Evolutionary conservation across 1,139 yeast species (phyloP).

Genomic region (Taphrina communis): DNA sequence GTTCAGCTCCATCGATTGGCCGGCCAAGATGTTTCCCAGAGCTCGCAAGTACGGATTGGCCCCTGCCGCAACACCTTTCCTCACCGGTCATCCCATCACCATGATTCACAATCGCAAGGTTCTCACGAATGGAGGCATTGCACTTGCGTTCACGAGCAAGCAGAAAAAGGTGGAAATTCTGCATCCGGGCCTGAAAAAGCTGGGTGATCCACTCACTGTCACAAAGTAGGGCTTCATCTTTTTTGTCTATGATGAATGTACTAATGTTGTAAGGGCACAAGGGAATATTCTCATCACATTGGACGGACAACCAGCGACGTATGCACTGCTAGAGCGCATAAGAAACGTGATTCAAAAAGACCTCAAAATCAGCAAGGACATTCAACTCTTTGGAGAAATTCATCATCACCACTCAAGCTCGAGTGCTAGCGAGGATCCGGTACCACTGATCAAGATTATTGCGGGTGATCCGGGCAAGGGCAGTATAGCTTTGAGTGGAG

Average conservation of each 20-base stretch:
- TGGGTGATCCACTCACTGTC: slow-evolving; percentile 30
- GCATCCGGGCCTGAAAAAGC: slow-evolving; percentile 24
- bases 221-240: slow-evolving; percentile 20
- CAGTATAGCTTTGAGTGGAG: slow-evolving; percentile 38
- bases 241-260: neutral
- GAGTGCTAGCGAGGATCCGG: neutral
- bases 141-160: slow-evolving; percentile 15
- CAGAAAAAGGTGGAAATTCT: slow-evolving; percentile 2
- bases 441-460: slow-evolving; percentile 35
- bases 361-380: slow-evolving; percentile 24
- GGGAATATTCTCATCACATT: slow-evolving; percentile 38
- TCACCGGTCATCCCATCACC: slow-evolving; percentile 38
- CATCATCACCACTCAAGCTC: slow-evolving; percentile 1
- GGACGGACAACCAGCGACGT: slow-evolving; percentile 34
- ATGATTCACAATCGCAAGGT: slow-evolving; percentile 13
- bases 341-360: slow-evolving; percentile 19
- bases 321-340: slow-evolving; percentile 28
- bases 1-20: slow-evolving; percentile 33
- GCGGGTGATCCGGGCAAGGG: slow-evolving; percentile 41
- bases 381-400: slow-evolving; percentile 28
- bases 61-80: slow-evolving; percentile 32
- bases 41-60: slow-evolving; percentile 25
- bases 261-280: slow-evolving; percentile 27
- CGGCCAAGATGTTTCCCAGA: slow-evolving; percentile 23
- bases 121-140: slow-evolving; percentile 29